Base-by-base conservation (phyloP, 306 rosid genomes). In the Cucumis hystrix region DNA sequence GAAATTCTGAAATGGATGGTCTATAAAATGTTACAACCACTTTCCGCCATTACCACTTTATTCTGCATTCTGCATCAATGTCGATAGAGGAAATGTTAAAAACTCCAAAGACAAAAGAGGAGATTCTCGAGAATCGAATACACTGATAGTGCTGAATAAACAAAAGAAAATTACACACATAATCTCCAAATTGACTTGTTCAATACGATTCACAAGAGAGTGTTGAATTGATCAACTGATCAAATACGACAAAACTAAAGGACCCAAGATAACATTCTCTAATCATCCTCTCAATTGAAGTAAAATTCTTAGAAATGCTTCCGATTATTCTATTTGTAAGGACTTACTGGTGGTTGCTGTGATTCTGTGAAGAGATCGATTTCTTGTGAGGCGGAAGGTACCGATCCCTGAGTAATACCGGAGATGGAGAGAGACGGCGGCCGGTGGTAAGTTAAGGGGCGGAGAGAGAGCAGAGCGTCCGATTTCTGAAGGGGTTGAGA, bases 31-130 rank as follows among this genome's bases (percentile, higher is more conserved):
- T 49, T 25, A 4, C 59, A 23, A 71, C 16, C 60, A 7, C 40
- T 70, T 47, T 70, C 76, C 58, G 6, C 58, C 75, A 49, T 45
- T 70, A 12, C 76, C 58, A 70, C 76, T 71, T 71, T 71, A 71
- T 71, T 71, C 76, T 25, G 60, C 56, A 5, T 69, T 71, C 60
- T 20, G 18, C 51, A 39, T 66, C 47, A 37, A 2, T 37, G 15
- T 17, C 72, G 72, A 35, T 1, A 70, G 76, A 23, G 76, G 76
- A 70, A 70, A 70, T 12, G 39, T 23, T 70, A 10, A 47, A 70
- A 70, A n/a, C 52, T 23, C 30, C 58, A 51, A 47, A 47, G 49
- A 6, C 21, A 70, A 47, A 47, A 23, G 58, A 70, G 16, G 21
- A 45, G 75, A 69, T 68, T 68, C 55, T 21, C n/a, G 56, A 67